Conservation (phyloP, 2,329 filamentous ascomycete genomes). For the Aureobasidium sp. region DNA sequence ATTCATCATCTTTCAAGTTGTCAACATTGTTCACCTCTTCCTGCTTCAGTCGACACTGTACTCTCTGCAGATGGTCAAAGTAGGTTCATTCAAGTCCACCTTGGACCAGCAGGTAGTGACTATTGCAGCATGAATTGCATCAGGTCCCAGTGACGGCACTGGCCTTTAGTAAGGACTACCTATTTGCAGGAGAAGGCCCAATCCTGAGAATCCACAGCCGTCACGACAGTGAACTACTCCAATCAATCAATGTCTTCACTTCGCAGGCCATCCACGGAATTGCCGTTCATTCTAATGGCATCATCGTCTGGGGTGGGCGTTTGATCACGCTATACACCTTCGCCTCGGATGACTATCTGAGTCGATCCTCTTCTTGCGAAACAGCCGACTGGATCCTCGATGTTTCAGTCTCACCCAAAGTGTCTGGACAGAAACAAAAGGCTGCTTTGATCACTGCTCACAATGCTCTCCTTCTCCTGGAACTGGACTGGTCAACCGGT, state of each 20-base stretch:
- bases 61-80: conserved; percentile 1
- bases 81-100: neutral
- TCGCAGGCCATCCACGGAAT: conserved; percentile 70
- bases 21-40: neutral
- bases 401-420: conserved; percentile 36
- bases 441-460: conserved; percentile 69
- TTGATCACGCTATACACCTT: conserved; percentile 32
- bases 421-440: conserved; percentile 23
- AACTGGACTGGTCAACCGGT: conserved; percentile 21
- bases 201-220: conserved; percentile 31
- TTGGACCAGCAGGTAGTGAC: neutral
- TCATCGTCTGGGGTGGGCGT: conserved; percentile 64
- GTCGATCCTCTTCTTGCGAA: neutral
- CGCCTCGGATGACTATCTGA: neutral
- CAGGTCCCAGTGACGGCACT: conserved; percentile 38
- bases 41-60: neutral
- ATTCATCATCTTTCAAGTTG: too few relatives aligned
- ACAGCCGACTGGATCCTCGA: conserved; percentile 67
- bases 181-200: conserved; percentile 37
- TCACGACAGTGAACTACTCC: conserved; percentile 18
- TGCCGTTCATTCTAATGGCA: conserved; percentile 31
- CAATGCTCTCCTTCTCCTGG: conserved; percentile 57
- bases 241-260: conserved; percentile 46
- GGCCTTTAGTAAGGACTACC: conserved; percentile 27
- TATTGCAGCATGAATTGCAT: conserved; percentile 23